A percentile compares a stretch with the other conserved stretches of the same genome.
phyloP scores from a whole-genome alignment of 2,329 filamentous ascomycete genomes.

The Fusarium setosum region DNA sequence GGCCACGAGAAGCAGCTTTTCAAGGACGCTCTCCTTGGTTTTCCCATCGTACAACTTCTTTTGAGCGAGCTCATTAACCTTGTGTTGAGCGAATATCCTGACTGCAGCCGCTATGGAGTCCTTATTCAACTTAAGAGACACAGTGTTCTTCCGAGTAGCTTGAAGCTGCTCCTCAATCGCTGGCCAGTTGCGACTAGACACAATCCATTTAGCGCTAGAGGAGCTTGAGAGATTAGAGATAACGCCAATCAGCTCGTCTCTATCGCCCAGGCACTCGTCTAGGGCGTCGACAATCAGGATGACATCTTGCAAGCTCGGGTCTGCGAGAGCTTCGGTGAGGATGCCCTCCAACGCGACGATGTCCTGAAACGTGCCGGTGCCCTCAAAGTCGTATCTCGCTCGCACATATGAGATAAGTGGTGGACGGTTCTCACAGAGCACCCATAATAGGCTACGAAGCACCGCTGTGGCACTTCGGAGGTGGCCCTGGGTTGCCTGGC shows the following conservation, averaged over 20 bases:
- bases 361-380: slow-evolving; percentile 52
- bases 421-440: slow-evolving; percentile 50
- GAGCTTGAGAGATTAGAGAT: slow-evolving; percentile 7
- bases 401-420: slow-evolving; percentile 49
- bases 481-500: slow-evolving; percentile 51
- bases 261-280: slow-evolving; percentile 54
- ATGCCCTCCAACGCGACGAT: slow-evolving; percentile 52
- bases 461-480: slow-evolving; percentile 55
- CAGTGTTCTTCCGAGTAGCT: slow-evolving; percentile 47
- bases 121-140: slow-evolving; percentile 53
- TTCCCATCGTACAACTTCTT: slow-evolving; percentile 18
- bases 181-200: slow-evolving; percentile 53
- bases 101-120: slow-evolving; percentile 49
- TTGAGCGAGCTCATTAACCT: slow-evolving; percentile 45
- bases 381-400: slow-evolving; percentile 47
- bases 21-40: slow-evolving; percentile 8
- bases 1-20: slow-evolving; percentile 45
- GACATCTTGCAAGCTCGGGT: slow-evolving; percentile 10
- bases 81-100: slow-evolving; percentile 47
- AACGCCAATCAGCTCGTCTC: slow-evolving; percentile 46
- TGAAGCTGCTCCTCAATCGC: slow-evolving; percentile 49
- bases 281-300: slow-evolving; percentile 59
- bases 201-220: slow-evolving; percentile 51
- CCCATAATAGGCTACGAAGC: slow-evolving; percentile 56
- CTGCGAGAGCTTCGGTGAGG: slow-evolving; percentile 51